Conservation (phyloP, 345 rosid species). For the Erodium maritimum region DNA sequence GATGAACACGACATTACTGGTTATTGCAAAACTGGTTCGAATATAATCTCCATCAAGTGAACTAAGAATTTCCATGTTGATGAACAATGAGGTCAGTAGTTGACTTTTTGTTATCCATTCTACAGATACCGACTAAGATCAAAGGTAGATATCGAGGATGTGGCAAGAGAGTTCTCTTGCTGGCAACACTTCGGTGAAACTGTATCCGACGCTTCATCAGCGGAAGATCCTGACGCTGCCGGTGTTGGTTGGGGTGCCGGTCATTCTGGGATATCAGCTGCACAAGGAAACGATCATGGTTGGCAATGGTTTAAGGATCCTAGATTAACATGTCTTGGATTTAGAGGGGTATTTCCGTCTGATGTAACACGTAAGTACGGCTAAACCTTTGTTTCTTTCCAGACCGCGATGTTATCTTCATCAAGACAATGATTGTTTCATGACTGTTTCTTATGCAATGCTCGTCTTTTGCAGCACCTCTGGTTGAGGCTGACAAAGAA, state of each 20-base stretch:
- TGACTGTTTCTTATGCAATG: not conserved
- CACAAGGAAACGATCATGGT: conserved; percentile 42
- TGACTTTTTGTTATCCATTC: too few species aligned
- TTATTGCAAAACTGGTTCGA: too few species aligned
- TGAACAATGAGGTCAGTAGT: too few species aligned
- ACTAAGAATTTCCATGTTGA: not conserved
- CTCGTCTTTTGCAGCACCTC: conserved; percentile 49
- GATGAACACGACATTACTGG: too few species aligned
- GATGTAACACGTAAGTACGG: conserved; percentile 41
- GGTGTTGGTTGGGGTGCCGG: conserved; percentile 64
- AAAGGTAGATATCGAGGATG: conserved; percentile 76
- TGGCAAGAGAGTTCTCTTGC: conserved; percentile 54
- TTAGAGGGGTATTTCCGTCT: conserved; percentile 59
- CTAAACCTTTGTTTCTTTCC: not conserved
- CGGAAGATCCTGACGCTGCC: conserved; percentile 54
- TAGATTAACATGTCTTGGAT: conserved; percentile 70
- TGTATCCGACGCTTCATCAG: conserved; percentile 23
- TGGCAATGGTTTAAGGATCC: conserved; percentile 94
- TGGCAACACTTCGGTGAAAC: conserved; percentile 69
- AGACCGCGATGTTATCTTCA: not conserved
- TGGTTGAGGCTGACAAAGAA: conserved; percentile 71
- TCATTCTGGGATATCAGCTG: conserved; percentile 39
- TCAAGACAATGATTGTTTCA: not conserved
- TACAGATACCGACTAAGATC: conserved; percentile 74
- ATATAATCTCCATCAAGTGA: too few species aligned